Base-by-base conservation (phyloP, 148 eudicot species). In the Fagopyrum homotropicum region DNA sequence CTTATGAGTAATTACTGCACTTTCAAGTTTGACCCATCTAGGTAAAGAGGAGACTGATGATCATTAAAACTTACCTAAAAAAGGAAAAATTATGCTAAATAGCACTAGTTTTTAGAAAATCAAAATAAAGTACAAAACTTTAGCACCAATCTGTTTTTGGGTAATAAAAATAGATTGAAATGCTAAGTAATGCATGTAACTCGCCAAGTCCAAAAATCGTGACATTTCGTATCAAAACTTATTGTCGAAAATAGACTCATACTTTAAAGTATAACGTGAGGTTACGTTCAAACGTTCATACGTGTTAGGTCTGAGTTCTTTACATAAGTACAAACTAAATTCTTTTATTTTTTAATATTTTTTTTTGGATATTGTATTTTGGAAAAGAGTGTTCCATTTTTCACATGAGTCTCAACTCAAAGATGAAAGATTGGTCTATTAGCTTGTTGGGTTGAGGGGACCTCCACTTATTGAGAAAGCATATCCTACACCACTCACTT, bases 381-480 rank as follows among this genome's bases (percentile, higher is more conserved):
- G 46, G 0, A 35, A 5, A 66, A 66, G 71, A 66, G 19, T 35
- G 40, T 14, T 35, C 10, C 71, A 66, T 66, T 35, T 35, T 35
- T 8, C 71, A 66, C 46, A 66, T 66, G 46, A 35, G 46, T 14
- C 46, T 19, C 64, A 59, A 59, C 64, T 66, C 71, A 66, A 40
- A 66, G 46, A 35, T 66, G 71, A 35, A 66, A 66, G 71, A 66
- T 66, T 66, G 69, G 69, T 43, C 69, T 61, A 26, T 61, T 30
- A 19, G 69, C 35, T 61, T 29, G 69, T 61, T 61, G 71, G 45
- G 71, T 66, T 66, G 45, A 17, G 46, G 71, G 71, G 71, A 66
- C 71, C 71, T 66, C 71, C 71, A 66, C 17, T 66, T 66, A 66
- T 35, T 40, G 71, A 7, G 71, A 66, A 66, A 66, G 71, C 71